Evolutionary conservation across 768 basidiomycete species (phyloP).

Genomic region (Tephrocybe sp.): DNA sequence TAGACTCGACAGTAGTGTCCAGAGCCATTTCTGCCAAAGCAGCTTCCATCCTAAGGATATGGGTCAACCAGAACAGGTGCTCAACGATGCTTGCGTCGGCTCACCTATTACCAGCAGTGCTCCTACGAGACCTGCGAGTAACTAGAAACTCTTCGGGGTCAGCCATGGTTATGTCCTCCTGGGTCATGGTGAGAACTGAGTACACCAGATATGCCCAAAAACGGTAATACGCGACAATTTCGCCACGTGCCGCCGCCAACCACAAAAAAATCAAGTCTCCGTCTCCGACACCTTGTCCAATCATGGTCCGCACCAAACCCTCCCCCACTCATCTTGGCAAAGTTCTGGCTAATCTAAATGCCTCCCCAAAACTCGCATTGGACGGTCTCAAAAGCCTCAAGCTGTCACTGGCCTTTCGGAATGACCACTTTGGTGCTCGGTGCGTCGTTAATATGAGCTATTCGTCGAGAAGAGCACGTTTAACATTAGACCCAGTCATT

Average conservation of each 20-base stretch:
- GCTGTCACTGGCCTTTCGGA: slow-evolving; percentile 56
- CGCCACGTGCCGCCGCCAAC: slow-evolving; percentile 11
- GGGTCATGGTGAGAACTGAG: neutral
- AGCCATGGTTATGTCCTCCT: slow-evolving; percentile 18
- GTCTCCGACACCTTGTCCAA: neutral
- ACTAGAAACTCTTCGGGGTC: slow-evolving; percentile 46
- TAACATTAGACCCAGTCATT: slow-evolving; percentile 49
- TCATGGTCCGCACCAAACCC: slow-evolving; percentile 20
- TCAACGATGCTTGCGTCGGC: slow-evolving; percentile 10
- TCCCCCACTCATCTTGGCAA: slow-evolving; percentile 53
- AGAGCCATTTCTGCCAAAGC: slow-evolving; percentile 70
- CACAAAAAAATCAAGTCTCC: slow-evolving; percentile 11
- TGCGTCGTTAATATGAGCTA: slow-evolving; percentile 32
- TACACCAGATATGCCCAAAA: neutral
- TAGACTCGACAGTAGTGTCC: slow-evolving; percentile 56
- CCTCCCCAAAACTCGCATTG: slow-evolving; percentile 51
- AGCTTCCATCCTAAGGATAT: slow-evolving; percentile 63
- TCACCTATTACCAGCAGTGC: slow-evolving; percentile 80
- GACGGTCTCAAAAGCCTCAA: slow-evolving; percentile 49
- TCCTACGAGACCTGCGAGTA: slow-evolving; percentile 61
- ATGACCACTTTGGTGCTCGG: slow-evolving; percentile 79
- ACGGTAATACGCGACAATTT: neutral
- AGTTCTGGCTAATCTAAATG: slow-evolving; percentile 51
- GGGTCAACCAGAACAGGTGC: slow-evolving; percentile 9
- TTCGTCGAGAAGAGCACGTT: neutral